Evolutionary conservation across 2,329 filamentous ascomycete species (phyloP), one percentile per base, ranked within the genome.

Genomic region (Sporothrix humicola): DNA sequence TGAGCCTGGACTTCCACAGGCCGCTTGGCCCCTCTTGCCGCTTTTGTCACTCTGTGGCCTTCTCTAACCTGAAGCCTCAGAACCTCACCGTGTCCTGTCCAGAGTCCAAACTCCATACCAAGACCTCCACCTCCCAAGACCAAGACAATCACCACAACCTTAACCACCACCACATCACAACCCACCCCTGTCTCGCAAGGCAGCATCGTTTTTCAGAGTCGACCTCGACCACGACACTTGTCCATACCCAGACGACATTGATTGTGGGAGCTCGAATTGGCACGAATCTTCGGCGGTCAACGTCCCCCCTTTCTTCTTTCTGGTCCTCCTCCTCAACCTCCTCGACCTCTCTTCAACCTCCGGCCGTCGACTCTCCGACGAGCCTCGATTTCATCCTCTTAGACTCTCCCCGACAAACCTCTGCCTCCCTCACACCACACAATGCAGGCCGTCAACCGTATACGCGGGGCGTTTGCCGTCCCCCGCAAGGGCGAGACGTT

Each of bases 401-500:
- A 20, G 9, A 17, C 37, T 12, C 46, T 23, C 37, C 52, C 7
- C 37, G 3, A 26, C 23, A 4, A 17, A 15, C 31, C 6, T 15
- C 23, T 31, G 13, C 54, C 12, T 42, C 31, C 31, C 31, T 7
- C 31, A 37, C 4, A 9, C 46, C 54, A 12, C 37, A 59, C 58
- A 23, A 77, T 77, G 76, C 76, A 77, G 79, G 95, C 96, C 81
- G 95, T 98, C 82, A 98, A 96, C 85, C 92, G 95, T 83, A 96
- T 99, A 83, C 91, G 93, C 82, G 95, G 93, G 83, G 96, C 95
- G 80, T 97, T 99, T 83, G 92, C 93, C 82, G 91, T 91, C 82
- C 96, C 96, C 79, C 91, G 92, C 80, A 99, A 99, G 86, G 96
- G 96, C 82, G 96, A 99, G 85, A 99, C 96, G 17, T 98, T 97